A percentile compares a stretch with the other conserved stretches of the same genome.
Conservation (phyloP, 129 eudicot species). For the Flaveria linearis region DNA sequence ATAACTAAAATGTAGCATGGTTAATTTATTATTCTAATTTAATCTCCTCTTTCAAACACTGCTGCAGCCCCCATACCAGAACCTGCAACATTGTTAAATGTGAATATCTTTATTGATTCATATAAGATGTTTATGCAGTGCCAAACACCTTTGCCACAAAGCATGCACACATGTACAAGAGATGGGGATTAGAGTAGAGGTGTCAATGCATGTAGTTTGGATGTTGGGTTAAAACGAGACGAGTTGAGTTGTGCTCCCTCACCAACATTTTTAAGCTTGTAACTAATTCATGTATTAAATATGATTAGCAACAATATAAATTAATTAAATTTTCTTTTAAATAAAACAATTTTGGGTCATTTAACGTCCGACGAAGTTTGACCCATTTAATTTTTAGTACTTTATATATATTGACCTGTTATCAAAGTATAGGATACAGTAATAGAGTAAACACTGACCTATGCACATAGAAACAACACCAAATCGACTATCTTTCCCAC, state of each 20-base stretch:
- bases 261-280: neutral
- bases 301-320: neutral
- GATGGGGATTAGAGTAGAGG: neutral
- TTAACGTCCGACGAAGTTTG: neutral
- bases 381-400: neutral
- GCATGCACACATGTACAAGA: neutral
- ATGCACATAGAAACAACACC: slow-evolving; percentile 83
- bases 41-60: slow-evolving; percentile 65
- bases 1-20: neutral
- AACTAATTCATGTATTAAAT: neutral
- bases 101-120: neutral
- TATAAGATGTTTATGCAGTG: neutral
- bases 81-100: slow-evolving; percentile 38
- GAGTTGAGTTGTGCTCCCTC: neutral
- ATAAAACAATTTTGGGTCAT: neutral
- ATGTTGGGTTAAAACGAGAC: neutral
- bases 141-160: neutral
- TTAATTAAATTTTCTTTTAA: neutral
- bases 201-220: neutral
- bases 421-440: neutral
- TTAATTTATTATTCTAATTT: neutral
- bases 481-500: slow-evolving; percentile 62
- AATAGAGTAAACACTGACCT: slow-evolving; percentile 43
- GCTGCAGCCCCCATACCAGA: slow-evolving; percentile 89
- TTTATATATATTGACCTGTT: neutral